A percentile compares a stretch with the other conserved stretches of the same genome.
phyloP scores from a whole-genome alignment of 108 stramenopile species.

The Craspedostauros australis region DNA sequence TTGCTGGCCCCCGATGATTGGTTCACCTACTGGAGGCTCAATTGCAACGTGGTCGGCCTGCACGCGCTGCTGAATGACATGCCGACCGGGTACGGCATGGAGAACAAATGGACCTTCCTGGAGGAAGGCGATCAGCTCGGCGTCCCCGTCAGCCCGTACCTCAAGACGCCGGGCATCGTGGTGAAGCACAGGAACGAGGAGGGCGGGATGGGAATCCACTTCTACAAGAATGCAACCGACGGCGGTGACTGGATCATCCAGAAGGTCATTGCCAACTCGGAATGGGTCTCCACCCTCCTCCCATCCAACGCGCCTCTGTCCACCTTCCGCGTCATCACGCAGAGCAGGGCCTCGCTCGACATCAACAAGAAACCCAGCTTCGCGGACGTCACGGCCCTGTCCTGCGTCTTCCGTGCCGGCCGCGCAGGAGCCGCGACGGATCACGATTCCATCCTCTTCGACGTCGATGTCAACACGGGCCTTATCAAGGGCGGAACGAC shows the following conservation, averaged over 20 bases:
- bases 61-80: slow-evolving; percentile 84
- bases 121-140: slow-evolving; percentile 61
- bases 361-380: slow-evolving; percentile 19
- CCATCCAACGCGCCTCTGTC: slow-evolving; percentile 93
- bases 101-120: slow-evolving; percentile 98
- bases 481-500: slow-evolving; percentile 85
- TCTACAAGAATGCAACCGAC: slow-evolving; percentile 87
- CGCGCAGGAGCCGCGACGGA: slow-evolving; percentile 87
- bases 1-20: slow-evolving; percentile 93
- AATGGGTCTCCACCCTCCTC: slow-evolving; percentile 73
- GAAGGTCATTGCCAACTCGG: slow-evolving; percentile 71
- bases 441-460: slow-evolving; percentile 94
- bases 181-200: slow-evolving; percentile 97
- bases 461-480: slow-evolving; percentile 87
- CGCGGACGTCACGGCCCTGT: slow-evolving; percentile 67
- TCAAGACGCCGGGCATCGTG: slow-evolving; percentile 80
- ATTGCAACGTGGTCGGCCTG: slow-evolving; percentile 88
- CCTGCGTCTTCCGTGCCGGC: slow-evolving; percentile 95
- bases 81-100: slow-evolving; percentile 80
- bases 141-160: slow-evolving; percentile 89
- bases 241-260: slow-evolving; percentile 99
- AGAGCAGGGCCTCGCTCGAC: slow-evolving; percentile 62
- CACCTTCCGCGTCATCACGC: slow-evolving; percentile 97
- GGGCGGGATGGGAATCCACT: slow-evolving; percentile 95
- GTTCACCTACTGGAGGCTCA: slow-evolving; percentile 95